Conservation (phyloP, 148 eudicot species). For the Suaeda aralocaspica region DNA sequence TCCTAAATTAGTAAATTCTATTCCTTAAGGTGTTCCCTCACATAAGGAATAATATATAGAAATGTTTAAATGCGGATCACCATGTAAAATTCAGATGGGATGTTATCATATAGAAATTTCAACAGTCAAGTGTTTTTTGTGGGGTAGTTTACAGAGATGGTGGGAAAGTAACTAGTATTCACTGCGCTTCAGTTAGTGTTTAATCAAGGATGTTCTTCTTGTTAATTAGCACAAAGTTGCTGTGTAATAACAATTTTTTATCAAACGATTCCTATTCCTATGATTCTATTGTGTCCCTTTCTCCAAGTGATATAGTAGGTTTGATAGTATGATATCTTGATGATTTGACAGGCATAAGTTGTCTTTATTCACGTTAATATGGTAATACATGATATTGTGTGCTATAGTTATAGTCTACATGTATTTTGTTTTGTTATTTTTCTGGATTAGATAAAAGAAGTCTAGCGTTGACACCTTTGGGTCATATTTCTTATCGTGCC, state of each 20-base stretch:
- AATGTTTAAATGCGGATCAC: no score
- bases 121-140: background rate
- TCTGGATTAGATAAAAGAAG: background rate
- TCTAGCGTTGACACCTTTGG: background rate
- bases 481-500: background rate
- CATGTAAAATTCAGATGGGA: no score
- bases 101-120: no score
- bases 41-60: no score
- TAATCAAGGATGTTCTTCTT: background rate
- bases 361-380: background rate
- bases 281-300: background rate
- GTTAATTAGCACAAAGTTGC: background rate
- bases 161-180: background rate
- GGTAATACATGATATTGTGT: background rate
- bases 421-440: background rate
- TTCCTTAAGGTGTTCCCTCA: no score
- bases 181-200: background rate
- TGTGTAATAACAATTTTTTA: background rate
- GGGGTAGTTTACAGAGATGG: background rate
- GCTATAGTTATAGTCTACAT: background rate
- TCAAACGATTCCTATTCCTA: background rate
- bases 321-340: background rate
- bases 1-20: no score
- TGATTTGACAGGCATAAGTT: background rate
- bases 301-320: background rate